Conservation (phyloP, 257 asterid species). For the Lavandula angustifolia region DNA sequence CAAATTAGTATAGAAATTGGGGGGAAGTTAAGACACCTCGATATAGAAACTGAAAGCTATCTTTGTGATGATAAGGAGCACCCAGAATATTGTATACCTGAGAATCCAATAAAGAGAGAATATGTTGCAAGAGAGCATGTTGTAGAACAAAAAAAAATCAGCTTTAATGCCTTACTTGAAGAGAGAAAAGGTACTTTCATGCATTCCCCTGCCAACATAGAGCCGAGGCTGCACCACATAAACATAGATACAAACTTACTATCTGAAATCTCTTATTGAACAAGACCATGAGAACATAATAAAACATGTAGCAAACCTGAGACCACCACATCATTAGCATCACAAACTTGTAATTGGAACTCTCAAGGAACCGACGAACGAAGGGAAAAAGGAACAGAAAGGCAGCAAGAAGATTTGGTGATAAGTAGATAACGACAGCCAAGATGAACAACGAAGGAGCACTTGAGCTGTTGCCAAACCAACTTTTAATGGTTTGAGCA, state of each 20-base stretch:
- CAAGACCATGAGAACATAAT: constrained; percentile 16
- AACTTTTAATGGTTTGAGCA: constrained; percentile 82
- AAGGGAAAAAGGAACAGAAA: constrained; percentile 83
- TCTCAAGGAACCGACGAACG: constrained; percentile 93
- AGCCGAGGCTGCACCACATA: constrained; percentile 83
- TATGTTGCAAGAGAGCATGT: constrained; percentile 20
- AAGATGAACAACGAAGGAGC: constrained; percentile 79
- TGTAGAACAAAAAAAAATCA: constrained; percentile 12
- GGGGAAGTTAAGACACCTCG: constrained; percentile 59
- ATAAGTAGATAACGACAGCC: constrained; percentile 89
- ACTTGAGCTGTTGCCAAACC: constrained; percentile 85
- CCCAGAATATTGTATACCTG: constrained; percentile 99
- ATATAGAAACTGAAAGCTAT: constrained; percentile 88
- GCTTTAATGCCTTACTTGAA: constrained; percentile 65
- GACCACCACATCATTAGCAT: constrained; percentile 99
- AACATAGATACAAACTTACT: constrained; percentile 27
- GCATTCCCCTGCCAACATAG: constrained; percentile 99
- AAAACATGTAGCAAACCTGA: constrained; percentile 53
- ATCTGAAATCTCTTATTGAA: constrained; percentile 21
- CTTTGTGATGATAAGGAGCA: constrained; percentile 83
- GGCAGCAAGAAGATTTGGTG: constrained; percentile 95
- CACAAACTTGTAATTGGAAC: constrained; percentile 84
- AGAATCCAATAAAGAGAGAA: constrained; percentile 14
- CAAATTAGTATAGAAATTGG: constrained; percentile 22
- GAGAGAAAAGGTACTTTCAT: constrained; percentile 91